Percentiles rank a stretch among this genome's conserved stretches.
These are phyloP conservation scores for Cyclotella baltica DNA, from an alignment of 108 stramenopile species.

Conservation along the genomic window DNA sequence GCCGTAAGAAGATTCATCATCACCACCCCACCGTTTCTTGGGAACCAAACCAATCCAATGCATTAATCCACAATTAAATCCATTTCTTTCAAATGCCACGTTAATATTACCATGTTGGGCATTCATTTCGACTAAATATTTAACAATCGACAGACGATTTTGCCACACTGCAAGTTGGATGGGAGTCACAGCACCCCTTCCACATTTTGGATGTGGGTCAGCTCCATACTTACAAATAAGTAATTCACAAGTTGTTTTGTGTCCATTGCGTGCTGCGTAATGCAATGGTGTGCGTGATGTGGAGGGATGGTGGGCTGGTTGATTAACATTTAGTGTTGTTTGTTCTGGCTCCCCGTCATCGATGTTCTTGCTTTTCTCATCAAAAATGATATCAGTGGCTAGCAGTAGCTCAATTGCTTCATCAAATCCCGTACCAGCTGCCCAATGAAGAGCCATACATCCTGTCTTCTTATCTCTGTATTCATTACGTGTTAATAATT, in stretches of 20 bases:
- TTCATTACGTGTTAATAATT: conserved; percentile 17
- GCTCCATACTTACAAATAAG: conserved; percentile 59
- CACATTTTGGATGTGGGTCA: conserved; percentile 52
- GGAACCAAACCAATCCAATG: conserved; percentile 86
- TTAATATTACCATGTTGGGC: conserved; percentile 14
- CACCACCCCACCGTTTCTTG: conserved; percentile 43
- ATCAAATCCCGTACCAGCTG: conserved; percentile 67
- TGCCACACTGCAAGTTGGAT: conserved; percentile 90
- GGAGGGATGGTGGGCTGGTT: conserved; percentile 55
- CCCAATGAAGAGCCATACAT: conserved; percentile 82
- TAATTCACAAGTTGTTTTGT: conserved; percentile 53
- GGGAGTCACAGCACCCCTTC: conserved; percentile 77
- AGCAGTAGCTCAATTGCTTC: conserved; percentile 43
- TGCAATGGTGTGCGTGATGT: conserved; percentile 79
- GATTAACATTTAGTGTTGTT: conserved; percentile 25
- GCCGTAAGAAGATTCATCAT: neutral
- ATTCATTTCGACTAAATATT: conserved; percentile 60
- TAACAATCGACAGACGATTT: conserved; percentile 68
- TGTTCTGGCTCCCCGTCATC: neutral
- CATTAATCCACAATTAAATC: conserved; percentile 78
- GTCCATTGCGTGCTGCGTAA: conserved; percentile 84
- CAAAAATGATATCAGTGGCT: neutral
- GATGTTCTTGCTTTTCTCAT: neutral
- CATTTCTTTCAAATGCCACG: conserved; percentile 67
- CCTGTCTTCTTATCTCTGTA: conserved; percentile 57